Conservation (phyloP, 108 stramenopile genomes). For the Fistulifera pelliculosa region DNA sequence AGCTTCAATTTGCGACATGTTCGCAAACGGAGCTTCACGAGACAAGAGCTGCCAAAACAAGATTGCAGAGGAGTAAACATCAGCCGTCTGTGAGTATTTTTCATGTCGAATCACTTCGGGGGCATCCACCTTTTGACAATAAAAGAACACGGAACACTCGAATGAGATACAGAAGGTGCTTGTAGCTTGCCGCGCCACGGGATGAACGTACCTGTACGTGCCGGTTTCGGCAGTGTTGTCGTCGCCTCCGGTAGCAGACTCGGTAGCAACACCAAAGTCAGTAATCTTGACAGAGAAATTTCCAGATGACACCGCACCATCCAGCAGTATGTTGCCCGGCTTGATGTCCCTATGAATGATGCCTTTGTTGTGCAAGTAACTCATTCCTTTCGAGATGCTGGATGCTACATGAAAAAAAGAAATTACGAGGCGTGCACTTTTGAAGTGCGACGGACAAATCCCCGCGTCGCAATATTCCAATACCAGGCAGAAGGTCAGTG, state of each 20-base stretch:
- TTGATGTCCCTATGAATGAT: slow-evolving; percentile 60
- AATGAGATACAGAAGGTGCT: too few species aligned
- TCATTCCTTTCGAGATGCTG: slow-evolving; percentile 48
- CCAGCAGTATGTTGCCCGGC: slow-evolving; percentile 44
- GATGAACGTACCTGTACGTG: slow-evolving; percentile 56
- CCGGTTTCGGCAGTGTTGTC: slow-evolving; percentile 66
- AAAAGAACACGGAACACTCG: too few species aligned
- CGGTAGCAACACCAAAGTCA: slow-evolving; percentile 60
- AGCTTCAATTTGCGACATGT: slow-evolving; percentile 44
- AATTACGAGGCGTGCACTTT: slow-evolving; percentile 41
- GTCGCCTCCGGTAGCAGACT: slow-evolving; percentile 5
- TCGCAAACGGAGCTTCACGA: slow-evolving; percentile 52
- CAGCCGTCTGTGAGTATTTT: slow-evolving; percentile 45
- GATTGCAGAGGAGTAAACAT: slow-evolving; percentile 60
- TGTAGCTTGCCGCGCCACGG: too few species aligned
- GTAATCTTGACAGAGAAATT: slow-evolving; percentile 53
- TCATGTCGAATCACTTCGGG: slow-evolving; percentile 69
- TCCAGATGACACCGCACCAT: slow-evolving; percentile 37
- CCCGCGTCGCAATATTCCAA: slow-evolving; percentile 65
- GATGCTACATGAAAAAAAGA: slow-evolving; percentile 43
- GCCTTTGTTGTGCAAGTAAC: slow-evolving; percentile 45
- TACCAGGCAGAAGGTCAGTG: slow-evolving; percentile 61
- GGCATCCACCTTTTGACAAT: too few species aligned
- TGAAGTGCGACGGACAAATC: slow-evolving; percentile 37
- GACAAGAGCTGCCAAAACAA: slow-evolving; percentile 66